Evolutionary conservation across 306 rosid species (phyloP).

Genomic region (Astragalus membranaceus): DNA sequence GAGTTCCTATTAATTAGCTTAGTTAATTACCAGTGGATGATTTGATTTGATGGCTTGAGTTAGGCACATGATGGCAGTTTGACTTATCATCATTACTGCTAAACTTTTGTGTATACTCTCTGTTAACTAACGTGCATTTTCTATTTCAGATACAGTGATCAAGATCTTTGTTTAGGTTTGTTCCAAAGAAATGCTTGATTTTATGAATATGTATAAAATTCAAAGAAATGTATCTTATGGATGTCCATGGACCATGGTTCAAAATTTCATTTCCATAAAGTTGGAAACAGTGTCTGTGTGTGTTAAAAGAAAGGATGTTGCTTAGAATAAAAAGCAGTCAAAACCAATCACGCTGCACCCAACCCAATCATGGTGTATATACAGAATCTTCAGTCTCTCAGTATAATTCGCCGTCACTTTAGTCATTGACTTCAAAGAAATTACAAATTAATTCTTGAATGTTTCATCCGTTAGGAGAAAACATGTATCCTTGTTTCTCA

Average conservation of each 20-base stretch:
- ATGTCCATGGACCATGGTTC: not conserved
- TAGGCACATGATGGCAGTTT: constrained; percentile 13
- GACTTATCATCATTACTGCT: constrained; percentile 16
- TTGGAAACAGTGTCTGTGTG: constrained; percentile 5
- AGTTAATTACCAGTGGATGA: constrained; percentile 22
- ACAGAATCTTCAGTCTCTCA: constrained; percentile 48
- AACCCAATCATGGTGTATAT: constrained; percentile 38
- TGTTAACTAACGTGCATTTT: not conserved
- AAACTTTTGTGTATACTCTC: not conserved
- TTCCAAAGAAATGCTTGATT: not conserved
- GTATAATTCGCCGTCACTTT: not conserved
- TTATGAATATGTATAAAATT: not conserved
- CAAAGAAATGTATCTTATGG: too few species aligned
- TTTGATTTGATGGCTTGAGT: constrained; percentile 22
- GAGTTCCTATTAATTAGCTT: constrained; percentile 6
- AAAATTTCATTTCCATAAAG: constrained; percentile 5
- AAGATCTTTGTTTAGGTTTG: not conserved
- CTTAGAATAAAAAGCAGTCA: constrained; percentile 66
- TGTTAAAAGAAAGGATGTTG: constrained; percentile 25
- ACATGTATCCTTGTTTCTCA: too few species aligned
- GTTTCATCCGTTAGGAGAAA: too few species aligned
- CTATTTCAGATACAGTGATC: not conserved
- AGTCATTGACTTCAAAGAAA: too few species aligned
- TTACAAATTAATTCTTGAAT: too few species aligned
- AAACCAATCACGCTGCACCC: constrained; percentile 63